Percentiles rank a stretch among this genome's conserved stretches.
These are phyloP conservation scores for Calonectria henricotiae DNA, from an alignment of 2,329 filamentous ascomycete genomes.

Conservation along the genomic window DNA sequence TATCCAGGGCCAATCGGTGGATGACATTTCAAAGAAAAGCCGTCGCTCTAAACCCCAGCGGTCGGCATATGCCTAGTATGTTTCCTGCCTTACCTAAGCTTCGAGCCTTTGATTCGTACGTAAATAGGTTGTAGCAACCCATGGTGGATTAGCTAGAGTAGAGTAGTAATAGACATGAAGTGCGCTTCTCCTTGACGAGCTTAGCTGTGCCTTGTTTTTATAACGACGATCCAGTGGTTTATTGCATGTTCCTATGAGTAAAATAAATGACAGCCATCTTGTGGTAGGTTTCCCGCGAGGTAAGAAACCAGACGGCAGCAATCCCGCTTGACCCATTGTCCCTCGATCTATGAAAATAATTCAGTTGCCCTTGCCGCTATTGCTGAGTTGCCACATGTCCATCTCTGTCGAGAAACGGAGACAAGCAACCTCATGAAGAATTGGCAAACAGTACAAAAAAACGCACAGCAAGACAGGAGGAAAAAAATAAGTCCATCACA, in stretches of 20 bases:
- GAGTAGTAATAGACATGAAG: conserved; percentile 31
- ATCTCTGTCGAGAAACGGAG: background rate
- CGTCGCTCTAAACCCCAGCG: conserved; percentile 27
- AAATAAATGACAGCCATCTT: conserved; percentile 48
- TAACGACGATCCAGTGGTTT: conserved; percentile 40
- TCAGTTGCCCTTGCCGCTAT: conserved; percentile 28
- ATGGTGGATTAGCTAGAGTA: conserved; percentile 22
- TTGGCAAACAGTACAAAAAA: conserved; percentile 31
- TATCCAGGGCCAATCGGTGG: conserved; percentile 43
- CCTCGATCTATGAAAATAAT: conserved; percentile 67
- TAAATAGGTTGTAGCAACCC: conserved; percentile 37
- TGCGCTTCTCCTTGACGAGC: conserved; percentile 5
- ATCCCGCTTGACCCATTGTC: conserved; percentile 76
- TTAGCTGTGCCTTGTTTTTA: conserved; percentile 26
- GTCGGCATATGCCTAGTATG: conserved; percentile 48
- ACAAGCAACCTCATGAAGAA: background rate
- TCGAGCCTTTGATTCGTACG: conserved; percentile 44
- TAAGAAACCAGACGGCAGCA: conserved; percentile 69
- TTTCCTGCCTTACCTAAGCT: conserved; percentile 44
- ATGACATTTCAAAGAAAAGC: conserved; percentile 15
- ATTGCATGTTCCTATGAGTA: conserved; percentile 34
- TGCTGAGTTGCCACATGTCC: background rate
- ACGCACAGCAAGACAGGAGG: conserved; percentile 31
- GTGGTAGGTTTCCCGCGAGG: conserved; percentile 58
- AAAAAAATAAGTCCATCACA: conserved; percentile 25